Base-by-base conservation (phyloP, 441 rosid genomes). In the Arabidopsis hybrid region DNA sequence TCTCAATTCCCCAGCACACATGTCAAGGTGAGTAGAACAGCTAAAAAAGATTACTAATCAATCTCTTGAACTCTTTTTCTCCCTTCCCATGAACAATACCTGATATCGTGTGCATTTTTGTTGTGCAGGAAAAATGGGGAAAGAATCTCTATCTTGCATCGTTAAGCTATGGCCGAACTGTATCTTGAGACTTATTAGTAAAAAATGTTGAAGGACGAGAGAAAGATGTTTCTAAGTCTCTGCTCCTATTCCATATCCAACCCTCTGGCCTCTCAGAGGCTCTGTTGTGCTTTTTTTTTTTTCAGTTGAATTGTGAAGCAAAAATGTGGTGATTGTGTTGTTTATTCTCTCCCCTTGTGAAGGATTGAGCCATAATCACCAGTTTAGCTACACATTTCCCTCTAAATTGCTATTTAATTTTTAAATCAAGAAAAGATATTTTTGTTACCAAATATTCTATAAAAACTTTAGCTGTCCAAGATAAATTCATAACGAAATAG, bases 1-100 rank as follows among this genome's bases (percentile, higher is more conserved):
- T 93, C 99, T 64, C 98, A 93, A 76, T 95, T 95, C 78, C 98
- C 99, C 9, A 95, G 98, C 78, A 90, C 96, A 16, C 95, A 93
- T 80, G 98, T 95, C 13, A 95, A 95, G 99, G 98, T 91, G 81
- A 70, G 55, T 6, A 45, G 46, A 12, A 2, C 13, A 42, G 14
- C 14, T 42, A 6, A n/a, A 45, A 45, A 45, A 13, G 18, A 45
- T 45, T 45, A 2, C 17, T 6, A 2, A 45, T 45, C 29, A 14
- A 18, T 32, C 26, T 43, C 64, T 13, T 14, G 34, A 17, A 12
- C 1, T 60, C 5, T 60, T 50, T 5, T 31, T 72, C 49, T 42
- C 58, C 58, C 40, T 26, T 26, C 21, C 2, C 60, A n/a, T 62
- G 12, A 62, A 47, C 9, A 34, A 60, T 53, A 47, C 45, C 74